Percentiles rank a stretch among this genome's conserved stretches.
Conservation (phyloP, 1,284 basidiomycete genomes). For the Clitocybe nebularis region DNA sequence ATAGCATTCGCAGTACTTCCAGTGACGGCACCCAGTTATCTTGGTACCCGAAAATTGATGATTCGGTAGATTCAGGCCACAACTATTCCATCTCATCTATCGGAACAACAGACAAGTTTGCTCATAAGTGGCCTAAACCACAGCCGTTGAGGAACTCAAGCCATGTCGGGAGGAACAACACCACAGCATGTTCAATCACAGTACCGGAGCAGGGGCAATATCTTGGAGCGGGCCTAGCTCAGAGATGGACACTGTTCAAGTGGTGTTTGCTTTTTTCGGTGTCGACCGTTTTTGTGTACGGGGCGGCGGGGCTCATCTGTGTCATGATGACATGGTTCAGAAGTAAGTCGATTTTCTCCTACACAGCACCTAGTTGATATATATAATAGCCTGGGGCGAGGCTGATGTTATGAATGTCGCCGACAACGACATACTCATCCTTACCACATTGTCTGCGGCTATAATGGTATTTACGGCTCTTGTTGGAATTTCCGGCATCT, state of each 20-base stretch:
- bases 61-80: slow-evolving; percentile 22
- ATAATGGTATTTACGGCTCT: slow-evolving; percentile 61
- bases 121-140: slow-evolving; percentile 50
- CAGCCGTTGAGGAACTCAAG: slow-evolving; percentile 27
- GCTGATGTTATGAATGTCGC: slow-evolving; percentile 53
- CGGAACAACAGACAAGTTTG: slow-evolving; percentile 42
- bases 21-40: slow-evolving; percentile 10
- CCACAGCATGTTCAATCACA: slow-evolving; percentile 12
- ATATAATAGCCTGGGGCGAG: slow-evolving; percentile 39
- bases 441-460: slow-evolving; percentile 58
- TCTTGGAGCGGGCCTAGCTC: slow-evolving; percentile 33
- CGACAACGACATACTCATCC: slow-evolving; percentile 53
- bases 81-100: slow-evolving; percentile 23
- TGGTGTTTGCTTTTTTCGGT: slow-evolving; percentile 54
- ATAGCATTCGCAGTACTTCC: slow-evolving; percentile 15
- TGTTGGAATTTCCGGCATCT: slow-evolving; percentile 61
- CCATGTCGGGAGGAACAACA: neutral
- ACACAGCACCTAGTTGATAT: slow-evolving; percentile 6
- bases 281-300: slow-evolving; percentile 46
- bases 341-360: slow-evolving; percentile 32
- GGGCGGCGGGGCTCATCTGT: slow-evolving; percentile 40
- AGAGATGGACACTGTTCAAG: slow-evolving; percentile 52
- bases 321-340: slow-evolving; percentile 56
- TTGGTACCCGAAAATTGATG: slow-evolving; percentile 11
- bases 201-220: slow-evolving; percentile 38